phyloP scores from a whole-genome alignment of 129 eudicot genomes.

The Ambrosia artemisiifolia region DNA sequence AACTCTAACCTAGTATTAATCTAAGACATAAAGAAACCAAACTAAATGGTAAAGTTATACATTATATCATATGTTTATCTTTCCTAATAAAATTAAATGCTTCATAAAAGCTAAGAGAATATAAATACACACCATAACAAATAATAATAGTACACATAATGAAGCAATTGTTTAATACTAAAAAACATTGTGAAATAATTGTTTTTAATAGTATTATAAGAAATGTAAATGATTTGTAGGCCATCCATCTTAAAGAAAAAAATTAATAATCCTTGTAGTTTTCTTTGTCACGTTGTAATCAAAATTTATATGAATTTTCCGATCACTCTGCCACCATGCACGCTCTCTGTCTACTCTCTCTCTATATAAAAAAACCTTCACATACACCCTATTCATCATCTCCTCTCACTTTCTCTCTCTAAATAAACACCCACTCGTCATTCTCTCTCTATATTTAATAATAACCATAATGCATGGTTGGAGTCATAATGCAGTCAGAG shows the following conservation, averaged over 20 bases:
- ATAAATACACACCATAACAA: too few species aligned
- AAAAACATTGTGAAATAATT: too few species aligned
- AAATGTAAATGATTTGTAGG: background rate
- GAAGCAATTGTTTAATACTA: too few species aligned
- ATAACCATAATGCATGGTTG: slow-evolving; percentile 33
- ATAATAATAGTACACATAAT: too few species aligned
- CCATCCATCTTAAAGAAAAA: background rate
- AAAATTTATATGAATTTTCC: slow-evolving; percentile 13
- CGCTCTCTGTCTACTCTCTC: slow-evolving; percentile 21
- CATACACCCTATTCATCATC: slow-evolving; percentile 17
- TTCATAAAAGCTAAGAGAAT: too few species aligned
- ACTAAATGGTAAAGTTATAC: too few species aligned
- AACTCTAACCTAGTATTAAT: too few species aligned
- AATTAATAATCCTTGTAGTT: background rate
- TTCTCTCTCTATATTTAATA: background rate
- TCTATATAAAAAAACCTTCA: slow-evolving; percentile 12
- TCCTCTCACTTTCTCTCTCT: background rate
- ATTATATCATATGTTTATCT: too few species aligned
- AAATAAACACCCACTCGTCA: too few species aligned
- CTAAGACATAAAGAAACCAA: too few species aligned
- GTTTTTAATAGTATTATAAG: too few species aligned
- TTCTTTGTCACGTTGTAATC: slow-evolving; percentile 12
- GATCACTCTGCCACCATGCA: slow-evolving; percentile 30
- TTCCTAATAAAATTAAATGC: too few species aligned
- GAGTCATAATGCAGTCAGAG: slow-evolving; percentile 39